Base-by-base conservation (phyloP, 139 green algal species). In the Picochlorum sp. region DNA sequence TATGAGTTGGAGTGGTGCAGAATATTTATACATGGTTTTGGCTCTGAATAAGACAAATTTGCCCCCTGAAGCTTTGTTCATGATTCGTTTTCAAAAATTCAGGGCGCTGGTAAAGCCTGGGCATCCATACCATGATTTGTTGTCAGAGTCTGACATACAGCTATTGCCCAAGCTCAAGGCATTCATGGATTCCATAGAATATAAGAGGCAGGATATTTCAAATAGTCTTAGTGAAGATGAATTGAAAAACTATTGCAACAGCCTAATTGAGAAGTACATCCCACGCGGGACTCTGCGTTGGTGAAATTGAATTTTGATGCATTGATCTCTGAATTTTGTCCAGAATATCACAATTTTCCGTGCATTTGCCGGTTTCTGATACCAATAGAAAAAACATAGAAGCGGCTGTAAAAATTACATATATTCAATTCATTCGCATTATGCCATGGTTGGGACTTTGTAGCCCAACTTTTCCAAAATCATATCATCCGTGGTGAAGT, bases 401-500 rank as follows among this genome's bases (percentile, higher is more conserved):
- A 41, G 34, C 34, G 34, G 34, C 34, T 41, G 34, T 41, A 13
- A 41, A 13, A 41, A 41, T 41, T 41, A 41, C 34, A 41, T 41
- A 41, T 41, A 9, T 9, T 41, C 34, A 30, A 38, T 59, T 59
- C 51, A 37, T 30, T 37, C 6, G 13, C 20, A n/a, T 34, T 34
- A 59, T 30, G 51, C 51, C 23, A 59, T 69, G 50, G 58, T 45
- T 50, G 34, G 60, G 13, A 61, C 59, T 38, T 63, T 64, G 4
- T 28, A 28, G 41, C 49, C 49, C n/a, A 69, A 20, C 13, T 49
- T 34, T 49, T 64, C 75, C 23, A 97, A 78, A 26, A 97, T 84
- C 73, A 95, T 83, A 83, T 97, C 91, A 70, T 97, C 91, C 1
- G 75, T 73, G 34, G 78, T 78, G 72, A 97, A 98, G 74, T 97